Evolutionary conservation across 2,329 filamentous ascomycete species (phyloP), one percentile per base, ranked within the genome.

Genomic region (Phaeosphaeria sp.): DNA sequence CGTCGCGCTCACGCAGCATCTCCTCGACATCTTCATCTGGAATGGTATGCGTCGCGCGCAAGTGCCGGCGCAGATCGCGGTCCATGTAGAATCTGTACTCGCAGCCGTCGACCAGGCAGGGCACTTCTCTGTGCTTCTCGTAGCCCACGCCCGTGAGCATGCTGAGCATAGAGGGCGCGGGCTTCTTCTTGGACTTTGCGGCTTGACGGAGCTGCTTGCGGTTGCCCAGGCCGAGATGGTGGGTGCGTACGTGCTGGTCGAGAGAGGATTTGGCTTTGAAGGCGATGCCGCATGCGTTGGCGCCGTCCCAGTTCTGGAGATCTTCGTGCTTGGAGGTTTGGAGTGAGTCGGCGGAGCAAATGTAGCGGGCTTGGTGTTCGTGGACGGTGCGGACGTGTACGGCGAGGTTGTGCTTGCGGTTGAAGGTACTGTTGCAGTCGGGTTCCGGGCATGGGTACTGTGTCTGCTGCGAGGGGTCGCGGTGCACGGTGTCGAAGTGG

Each of bases 161-260:
- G 20, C 84, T 69, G 55, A 74, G 59, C 60, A 67, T 70, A 7
- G 68, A 67, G 17, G 67, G 61, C 15, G 70, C 65, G n/a, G 65
- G 50, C 48, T 68, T 63, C 60, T 64, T 69, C 73, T 58, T 77
- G 73, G 69, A 76, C 72, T 77, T 77, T 57, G 71, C 67, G 49
- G 73, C 62, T 61, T 75, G 72, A 69, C 72, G 77, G 47, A 61
- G 59, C 44, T 69, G 62, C 53, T 71, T 78, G 56, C 73, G 73
- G 56, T 78, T 79, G 11, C 75, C 77, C 21, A 86, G 78, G n/a
- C 88, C 87, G 24, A 97, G 81, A 74, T 98, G 94, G 21, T 91
- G 86, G 48, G 90, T 92, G 20, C 91, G 88, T 45, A 97, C 84
- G 73, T 98, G 94, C 64, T 95, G 90, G 74, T 94, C 91, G 0